Evolutionary conservation across 129 eudicot genomes (phyloP), one percentile per base, ranked within the genome.

Genomic region (Chrysanthemum lavandulifolium): DNA sequence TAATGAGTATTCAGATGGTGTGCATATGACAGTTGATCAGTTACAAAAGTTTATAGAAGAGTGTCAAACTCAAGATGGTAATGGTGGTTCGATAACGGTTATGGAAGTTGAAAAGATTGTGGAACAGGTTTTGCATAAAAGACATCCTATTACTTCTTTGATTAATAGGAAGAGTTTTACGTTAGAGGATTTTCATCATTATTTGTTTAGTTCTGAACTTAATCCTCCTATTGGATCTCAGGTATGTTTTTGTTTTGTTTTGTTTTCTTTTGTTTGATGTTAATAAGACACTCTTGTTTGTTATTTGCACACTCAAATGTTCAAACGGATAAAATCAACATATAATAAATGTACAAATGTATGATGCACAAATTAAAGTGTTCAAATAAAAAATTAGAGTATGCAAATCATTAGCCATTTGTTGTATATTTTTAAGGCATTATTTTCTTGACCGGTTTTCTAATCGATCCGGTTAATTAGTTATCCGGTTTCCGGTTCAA

Each of bases 171-270:
- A 78, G 65, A 73, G 79, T 55, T 87, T 92, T 16, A 75, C 93
- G 10, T 78, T 92, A 21, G 96, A 92, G 25, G 96, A 92, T 79
- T 92, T 92, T 68, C 89, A 82, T 73, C 83, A 84, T 64, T 92
- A 72, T 76, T 82, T 92, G 33, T 92, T 92, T 60, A 84, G 76
- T 6, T 79, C 78, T 54, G 93, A 92, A n/a, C 89, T 88, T 54
- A 92, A 92, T 64, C 88, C 96, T 49, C 91, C 96, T 3, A 81
- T 86, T 63, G 60, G 72, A 65, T 79, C 83, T 60, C 79, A 86
- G 87, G 97, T 91, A 77, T 33, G 47, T 23, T 1, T 62, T 13
- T 61, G 9, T 13, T 4, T 13, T 61, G 9, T 13, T 4, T 19
- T 19, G 21, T 19, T 19, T 19, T 19, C 21, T 19, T 19, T 15